These are phyloP conservation scores for Prunus campanulata DNA, from an alignment of 306 rosid species.

Conservation along the genomic window DNA sequence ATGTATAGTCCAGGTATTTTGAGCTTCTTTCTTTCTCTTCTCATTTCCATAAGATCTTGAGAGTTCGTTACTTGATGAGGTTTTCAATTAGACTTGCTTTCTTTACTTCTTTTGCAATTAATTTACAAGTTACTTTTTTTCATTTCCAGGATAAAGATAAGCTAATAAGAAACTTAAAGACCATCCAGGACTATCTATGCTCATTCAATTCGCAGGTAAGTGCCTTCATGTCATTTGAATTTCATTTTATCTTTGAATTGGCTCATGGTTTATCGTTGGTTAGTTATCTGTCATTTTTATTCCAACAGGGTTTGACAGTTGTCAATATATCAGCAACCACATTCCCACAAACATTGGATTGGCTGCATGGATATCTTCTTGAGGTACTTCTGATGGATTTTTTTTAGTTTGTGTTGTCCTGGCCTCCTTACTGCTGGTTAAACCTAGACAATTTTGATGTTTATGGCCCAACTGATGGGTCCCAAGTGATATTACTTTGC, in stretches of 20 bases:
- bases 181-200: slow-evolving; percentile 89
- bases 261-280: not conserved
- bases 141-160: slow-evolving; percentile 70
- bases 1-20: slow-evolving; percentile 57
- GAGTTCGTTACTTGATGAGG: not conserved
- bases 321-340: slow-evolving; percentile 87
- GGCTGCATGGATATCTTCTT: slow-evolving; percentile 85
- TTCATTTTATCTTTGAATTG: slow-evolving; percentile 6
- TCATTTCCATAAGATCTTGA: not conserved
- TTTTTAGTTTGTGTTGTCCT: not conserved
- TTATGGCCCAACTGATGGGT: not conserved
- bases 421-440: not conserved
- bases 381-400: slow-evolving; percentile 43
- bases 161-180: slow-evolving; percentile 77
- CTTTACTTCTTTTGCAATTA: not conserved
- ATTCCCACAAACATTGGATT: slow-evolving; percentile 89
- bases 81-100: not conserved
- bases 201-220: slow-evolving; percentile 86
- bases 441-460: not conserved
- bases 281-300: not conserved
- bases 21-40: not conserved
- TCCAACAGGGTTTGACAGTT: slow-evolving; percentile 76
- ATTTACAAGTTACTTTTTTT: slow-evolving; percentile 9
- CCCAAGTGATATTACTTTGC: not conserved
- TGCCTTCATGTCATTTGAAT: not conserved